Evolutionary conservation across 768 basidiomycete genomes (phyloP).

Genomic region (Auriscalpium microsporum): DNA sequence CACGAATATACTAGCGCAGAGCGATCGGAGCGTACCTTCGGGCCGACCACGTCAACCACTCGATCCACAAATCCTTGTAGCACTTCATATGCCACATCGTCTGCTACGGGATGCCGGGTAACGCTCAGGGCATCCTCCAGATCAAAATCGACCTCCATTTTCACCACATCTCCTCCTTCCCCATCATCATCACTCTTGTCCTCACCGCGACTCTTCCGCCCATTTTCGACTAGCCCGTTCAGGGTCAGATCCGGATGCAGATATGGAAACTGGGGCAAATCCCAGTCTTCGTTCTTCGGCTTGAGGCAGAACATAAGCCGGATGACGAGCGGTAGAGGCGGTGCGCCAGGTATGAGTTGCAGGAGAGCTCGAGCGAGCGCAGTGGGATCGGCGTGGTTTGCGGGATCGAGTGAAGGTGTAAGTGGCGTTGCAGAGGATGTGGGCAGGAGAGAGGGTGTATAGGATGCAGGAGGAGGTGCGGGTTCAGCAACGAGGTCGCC

Average conservation of each 20-base stretch:
- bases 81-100: conserved; percentile 41
- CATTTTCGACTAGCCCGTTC: no score
- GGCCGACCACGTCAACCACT: conserved; percentile 45
- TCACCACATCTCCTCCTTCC: conserved; percentile 1
- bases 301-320: conserved; percentile 76
- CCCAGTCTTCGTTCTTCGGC: conserved; percentile 74
- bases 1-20: not conserved
- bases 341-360: conserved; percentile 49
- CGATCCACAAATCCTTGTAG: conserved; percentile 48
- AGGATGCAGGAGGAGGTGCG: conserved; percentile 26
- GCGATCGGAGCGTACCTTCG: conserved; percentile 40
- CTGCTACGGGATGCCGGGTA: conserved; percentile 50
- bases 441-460: conserved; percentile 35
- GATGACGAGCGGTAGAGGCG: conserved; percentile 55
- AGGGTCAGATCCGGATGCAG: conserved; percentile 50
- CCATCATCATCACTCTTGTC: no score
- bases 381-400: conserved; percentile 51
- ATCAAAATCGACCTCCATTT: conserved; percentile 43
- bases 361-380: conserved; percentile 54
- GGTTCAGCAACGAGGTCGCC: conserved; percentile 46
- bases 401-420: conserved; percentile 48
- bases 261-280: conserved; percentile 63
- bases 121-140: conserved; percentile 48
- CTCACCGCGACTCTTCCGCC: no score
- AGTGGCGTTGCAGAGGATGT: conserved; percentile 30